A percentile compares a stretch with the other conserved stretches of the same genome.
phyloP scores from a whole-genome alignment of 2,329 filamentous ascomycete genomes.

The Aspergillus floridensis region DNA sequence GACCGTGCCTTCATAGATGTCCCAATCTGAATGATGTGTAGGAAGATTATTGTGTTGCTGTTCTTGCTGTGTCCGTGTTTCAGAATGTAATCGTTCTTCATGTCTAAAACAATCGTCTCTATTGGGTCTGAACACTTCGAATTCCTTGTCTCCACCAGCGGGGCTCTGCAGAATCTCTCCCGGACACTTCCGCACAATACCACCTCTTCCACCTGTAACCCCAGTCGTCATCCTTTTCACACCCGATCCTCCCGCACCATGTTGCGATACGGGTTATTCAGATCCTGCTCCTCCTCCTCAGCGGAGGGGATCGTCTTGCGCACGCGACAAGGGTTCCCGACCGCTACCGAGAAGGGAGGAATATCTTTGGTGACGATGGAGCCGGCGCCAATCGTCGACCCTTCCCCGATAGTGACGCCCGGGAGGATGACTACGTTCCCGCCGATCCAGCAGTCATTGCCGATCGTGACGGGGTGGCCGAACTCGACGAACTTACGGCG shows the following conservation, averaged over 20 bases:
- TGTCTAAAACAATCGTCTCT: too few relatives aligned
- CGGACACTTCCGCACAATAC: neutral
- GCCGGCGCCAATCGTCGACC: slow-evolving; percentile 41
- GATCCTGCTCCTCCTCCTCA: slow-evolving; percentile 26
- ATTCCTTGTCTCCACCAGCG: too few relatives aligned
- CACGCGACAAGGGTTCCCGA: slow-evolving; percentile 28
- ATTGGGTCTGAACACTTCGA: too few relatives aligned
- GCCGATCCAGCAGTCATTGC: slow-evolving; percentile 51
- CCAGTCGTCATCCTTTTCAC: too few relatives aligned
- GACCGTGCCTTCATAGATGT: too few relatives aligned
- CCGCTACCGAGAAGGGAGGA: slow-evolving; percentile 31
- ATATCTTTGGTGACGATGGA: slow-evolving; percentile 42
- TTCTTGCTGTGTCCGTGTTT: too few relatives aligned
- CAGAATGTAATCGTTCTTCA: too few relatives aligned
- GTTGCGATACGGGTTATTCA: slow-evolving; percentile 21
- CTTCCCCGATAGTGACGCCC: slow-evolving; percentile 44
- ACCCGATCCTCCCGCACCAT: slow-evolving; percentile 17
- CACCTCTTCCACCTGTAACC: too few relatives aligned
- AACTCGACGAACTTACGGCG: slow-evolving; percentile 52
- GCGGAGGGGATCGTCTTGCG: slow-evolving; percentile 23
- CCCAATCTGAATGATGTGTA: too few relatives aligned
- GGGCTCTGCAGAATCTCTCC: too few relatives aligned
- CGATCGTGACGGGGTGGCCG: slow-evolving; percentile 48
- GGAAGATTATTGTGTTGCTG: too few relatives aligned
- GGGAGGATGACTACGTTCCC: slow-evolving; percentile 47